Conservation (phyloP, 352 stramenopile species). For the Phytophthora aleatoria region DNA sequence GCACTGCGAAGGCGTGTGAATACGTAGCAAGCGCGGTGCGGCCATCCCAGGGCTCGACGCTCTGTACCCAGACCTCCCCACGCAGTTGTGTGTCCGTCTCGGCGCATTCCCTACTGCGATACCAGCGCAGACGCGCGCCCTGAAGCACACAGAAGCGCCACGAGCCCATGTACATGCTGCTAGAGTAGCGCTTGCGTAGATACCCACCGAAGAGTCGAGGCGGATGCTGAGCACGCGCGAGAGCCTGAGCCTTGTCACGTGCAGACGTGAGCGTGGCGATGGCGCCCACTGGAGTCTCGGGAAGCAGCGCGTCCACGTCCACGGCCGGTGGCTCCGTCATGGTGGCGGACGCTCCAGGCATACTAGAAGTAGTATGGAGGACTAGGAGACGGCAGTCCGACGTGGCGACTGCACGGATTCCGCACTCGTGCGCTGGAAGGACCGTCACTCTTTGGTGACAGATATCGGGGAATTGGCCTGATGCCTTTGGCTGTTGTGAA, state of each 20-base stretch:
- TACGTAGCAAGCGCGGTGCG: conserved; percentile 57
- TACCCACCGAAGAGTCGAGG: conserved; percentile 48
- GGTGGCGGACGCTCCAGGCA: conserved; percentile 1
- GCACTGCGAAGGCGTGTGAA: conserved; percentile 64
- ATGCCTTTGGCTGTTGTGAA: not conserved
- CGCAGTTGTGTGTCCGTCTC: conserved; percentile 51
- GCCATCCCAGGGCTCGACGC: conserved; percentile 65
- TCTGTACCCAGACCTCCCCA: conserved; percentile 66
- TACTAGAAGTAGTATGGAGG: not conserved
- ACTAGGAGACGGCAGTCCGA: conserved; percentile 5
- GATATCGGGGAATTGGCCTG: not conserved
- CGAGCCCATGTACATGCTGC: conserved; percentile 77
- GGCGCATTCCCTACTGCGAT: conserved; percentile 59
- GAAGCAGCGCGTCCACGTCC: conserved; percentile 13
- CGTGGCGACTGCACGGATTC: conserved; percentile 8
- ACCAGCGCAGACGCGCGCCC: conserved; percentile 69
- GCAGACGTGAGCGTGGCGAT: conserved; percentile 15
- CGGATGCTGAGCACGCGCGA: conserved; percentile 4
- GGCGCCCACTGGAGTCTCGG: conserved; percentile 23
- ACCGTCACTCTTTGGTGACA: conserved; percentile 1
- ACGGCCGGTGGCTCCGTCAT: conserved; percentile 1
- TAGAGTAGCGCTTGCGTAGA: conserved; percentile 71
- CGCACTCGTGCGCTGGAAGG: not conserved
- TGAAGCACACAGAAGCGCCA: conserved; percentile 76
- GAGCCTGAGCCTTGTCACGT: conserved; percentile 4